phyloP scores from a whole-genome alignment of 1,139 yeast species.

The Hyphopichia pseudoburtonii region DNA sequence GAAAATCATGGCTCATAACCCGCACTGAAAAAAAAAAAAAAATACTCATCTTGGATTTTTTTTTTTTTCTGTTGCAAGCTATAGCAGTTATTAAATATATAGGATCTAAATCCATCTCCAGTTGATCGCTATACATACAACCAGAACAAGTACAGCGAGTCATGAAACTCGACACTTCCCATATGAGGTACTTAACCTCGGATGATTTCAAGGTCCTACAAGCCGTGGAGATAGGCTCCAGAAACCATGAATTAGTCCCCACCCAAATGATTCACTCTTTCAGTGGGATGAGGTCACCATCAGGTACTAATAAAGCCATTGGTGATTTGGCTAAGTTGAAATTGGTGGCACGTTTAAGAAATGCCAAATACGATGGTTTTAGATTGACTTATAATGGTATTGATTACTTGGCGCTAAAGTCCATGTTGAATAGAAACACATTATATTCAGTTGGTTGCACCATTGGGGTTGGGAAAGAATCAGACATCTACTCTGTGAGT shows the following conservation, averaged over 20 bases:
- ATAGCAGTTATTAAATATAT: neutral
- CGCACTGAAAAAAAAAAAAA: too few species aligned
- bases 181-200: slow-evolving; percentile 86
- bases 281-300: slow-evolving; percentile 73
- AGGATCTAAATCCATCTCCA: too few species aligned
- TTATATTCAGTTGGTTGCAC: slow-evolving; percentile 80
- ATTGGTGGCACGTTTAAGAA: slow-evolving; percentile 72
- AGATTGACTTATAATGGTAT: slow-evolving; percentile 84
- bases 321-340: slow-evolving; percentile 86
- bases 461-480: slow-evolving; percentile 96
- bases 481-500: slow-evolving; percentile 88
- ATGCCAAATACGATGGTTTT: slow-evolving; percentile 91
- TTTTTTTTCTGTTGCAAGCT: neutral
- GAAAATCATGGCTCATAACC: neutral
- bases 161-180: slow-evolving; percentile 91
- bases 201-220: slow-evolving; percentile 89
- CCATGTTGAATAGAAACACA: slow-evolving; percentile 72
- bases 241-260: slow-evolving; percentile 94
- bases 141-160: too few species aligned
- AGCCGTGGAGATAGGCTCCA: slow-evolving; percentile 88
- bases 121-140: too few species aligned
- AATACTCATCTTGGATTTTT: too few species aligned
- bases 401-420: slow-evolving; percentile 85
- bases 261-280: slow-evolving; percentile 77
- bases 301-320: slow-evolving; percentile 77